These are phyloP conservation scores for Pterocarpus macrocarpus DNA, from an alignment of 306 rosid species.

Conservation along the genomic window DNA sequence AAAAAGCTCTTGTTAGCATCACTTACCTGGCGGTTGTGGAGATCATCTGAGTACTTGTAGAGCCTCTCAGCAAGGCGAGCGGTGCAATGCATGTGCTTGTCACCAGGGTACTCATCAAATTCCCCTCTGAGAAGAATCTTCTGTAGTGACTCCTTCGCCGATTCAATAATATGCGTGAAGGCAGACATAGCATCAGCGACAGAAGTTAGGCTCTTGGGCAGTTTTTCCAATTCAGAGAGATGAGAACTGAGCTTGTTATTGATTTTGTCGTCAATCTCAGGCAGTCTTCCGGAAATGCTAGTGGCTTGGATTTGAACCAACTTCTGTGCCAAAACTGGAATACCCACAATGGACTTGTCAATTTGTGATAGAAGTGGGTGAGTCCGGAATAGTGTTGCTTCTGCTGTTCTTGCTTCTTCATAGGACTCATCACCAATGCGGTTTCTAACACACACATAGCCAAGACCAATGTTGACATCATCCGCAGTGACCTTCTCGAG, in stretches of 20 bases:
- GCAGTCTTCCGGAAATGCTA: conserved; percentile 44
- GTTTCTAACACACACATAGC: conserved; percentile 60
- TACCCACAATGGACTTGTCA: conserved; percentile 53
- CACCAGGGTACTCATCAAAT: conserved; percentile 37
- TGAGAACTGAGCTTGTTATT: conserved; percentile 40
- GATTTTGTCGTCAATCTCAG: conserved; percentile 47
- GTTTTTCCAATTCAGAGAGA: conserved; percentile 31
- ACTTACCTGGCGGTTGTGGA: background rate
- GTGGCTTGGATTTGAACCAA: conserved; percentile 49
- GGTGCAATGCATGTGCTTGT: conserved; percentile 34
- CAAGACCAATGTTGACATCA: conserved; percentile 63
- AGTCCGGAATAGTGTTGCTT: conserved; percentile 37
- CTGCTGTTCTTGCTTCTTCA: conserved; percentile 54
- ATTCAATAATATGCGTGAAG: conserved; percentile 48
- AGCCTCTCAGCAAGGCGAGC: conserved; percentile 37
- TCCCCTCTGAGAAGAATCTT: conserved; percentile 45
- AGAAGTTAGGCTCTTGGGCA: conserved; percentile 38
- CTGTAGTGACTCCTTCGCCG: conserved; percentile 46
- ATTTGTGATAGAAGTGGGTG: conserved; percentile 56
- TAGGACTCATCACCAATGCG: conserved; percentile 56
- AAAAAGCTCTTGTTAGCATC: background rate
- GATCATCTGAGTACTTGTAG: background rate
- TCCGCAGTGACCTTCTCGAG: conserved; percentile 59
- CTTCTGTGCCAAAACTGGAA: conserved; percentile 55
- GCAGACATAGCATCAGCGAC: conserved; percentile 46